Base-by-base conservation (phyloP, 1,284 basidiomycete species). In the Microbotryum lychnidis-dioicae region DNA sequence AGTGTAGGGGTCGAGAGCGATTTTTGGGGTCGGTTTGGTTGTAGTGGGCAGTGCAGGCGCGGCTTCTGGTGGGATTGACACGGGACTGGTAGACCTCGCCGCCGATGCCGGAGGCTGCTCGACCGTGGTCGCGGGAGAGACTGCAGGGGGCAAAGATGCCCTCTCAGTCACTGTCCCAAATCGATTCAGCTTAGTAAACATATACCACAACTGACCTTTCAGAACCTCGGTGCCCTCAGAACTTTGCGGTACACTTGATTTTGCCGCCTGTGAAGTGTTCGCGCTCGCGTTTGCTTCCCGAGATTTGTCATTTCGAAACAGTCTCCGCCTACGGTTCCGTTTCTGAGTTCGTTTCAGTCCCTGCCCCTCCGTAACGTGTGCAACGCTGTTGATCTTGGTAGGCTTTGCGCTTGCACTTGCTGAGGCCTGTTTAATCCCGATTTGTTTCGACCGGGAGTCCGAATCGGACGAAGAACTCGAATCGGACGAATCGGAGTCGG, bases 281-380 rank as follows among this genome's bases (percentile, higher is more conserved):
- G 16, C 23, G 21, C n/a, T 25, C 10, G 20, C 14, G 21, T 14
- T 25, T 48, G 21, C 21, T 48, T 14, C 21, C 47, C 47, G 21
- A 5, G 47, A 47, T 21, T 21, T 47, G 20, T 14, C 47, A 2
- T 48, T 16, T 3, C 44, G 25, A 37, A 65, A 37, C n/a, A n/a
- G 31, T 7, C 54, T 42, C 31, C 62, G 61, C 25, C 63, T 54
- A 42, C 54, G 3, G 45, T 65, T 65, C 8, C 63, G 60, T 31
- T 62, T 65, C 29, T 54, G 47, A 0, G 63, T 65, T 12, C 52
- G 6, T 8, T 33, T 33, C 29, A 33, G 23, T 0, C 63, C 63
- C 6, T n/a, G 10, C 0, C 60, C 63, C 1, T 57, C 57, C 1
- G 57, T 31, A 1, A 65, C 63, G 2, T 2, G 5, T n/a, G 37